phyloP scores from a whole-genome alignment of 176 grass and related monocot genomes.

The Dendrocalamus sinicus region DNA sequence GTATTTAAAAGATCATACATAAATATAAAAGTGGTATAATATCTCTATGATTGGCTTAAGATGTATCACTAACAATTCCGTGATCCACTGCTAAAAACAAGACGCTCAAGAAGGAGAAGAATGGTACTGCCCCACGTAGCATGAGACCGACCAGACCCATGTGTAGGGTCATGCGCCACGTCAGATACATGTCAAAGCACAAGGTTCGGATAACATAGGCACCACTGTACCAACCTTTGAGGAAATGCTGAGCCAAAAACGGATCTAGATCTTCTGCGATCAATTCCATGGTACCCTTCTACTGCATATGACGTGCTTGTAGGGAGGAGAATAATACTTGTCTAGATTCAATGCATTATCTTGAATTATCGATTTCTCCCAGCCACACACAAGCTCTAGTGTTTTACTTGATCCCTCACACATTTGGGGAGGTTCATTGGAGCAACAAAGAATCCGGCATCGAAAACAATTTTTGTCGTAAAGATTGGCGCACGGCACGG shows the following conservation, averaged over 20 bases:
- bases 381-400: neutral
- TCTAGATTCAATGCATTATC: slow-evolving; percentile 31
- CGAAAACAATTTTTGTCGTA: neutral
- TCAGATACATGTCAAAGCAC: slow-evolving; percentile 22
- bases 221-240: neutral
- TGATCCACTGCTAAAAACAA: slow-evolving; percentile 16
- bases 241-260: neutral
- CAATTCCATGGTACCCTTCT: neutral
- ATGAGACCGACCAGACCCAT: slow-evolving; percentile 13
- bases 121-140: neutral
- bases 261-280: neutral
- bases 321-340: neutral
- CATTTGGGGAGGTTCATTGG: neutral
- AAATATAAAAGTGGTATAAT: too few species aligned
- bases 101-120: neutral
- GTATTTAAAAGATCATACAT: too few species aligned
- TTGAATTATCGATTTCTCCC: neutral
- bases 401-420: neutral
- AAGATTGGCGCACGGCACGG: neutral
- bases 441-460: neutral
- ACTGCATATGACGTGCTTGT: neutral
- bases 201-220: slow-evolving; percentile 5
- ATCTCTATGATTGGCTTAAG: too few species aligned
- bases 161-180: slow-evolving; percentile 35
- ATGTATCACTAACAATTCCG: slow-evolving; percentile 1